Base-by-base conservation (phyloP, 2,329 filamentous ascomycete species). In the Diaporthe citrichinensis region DNA sequence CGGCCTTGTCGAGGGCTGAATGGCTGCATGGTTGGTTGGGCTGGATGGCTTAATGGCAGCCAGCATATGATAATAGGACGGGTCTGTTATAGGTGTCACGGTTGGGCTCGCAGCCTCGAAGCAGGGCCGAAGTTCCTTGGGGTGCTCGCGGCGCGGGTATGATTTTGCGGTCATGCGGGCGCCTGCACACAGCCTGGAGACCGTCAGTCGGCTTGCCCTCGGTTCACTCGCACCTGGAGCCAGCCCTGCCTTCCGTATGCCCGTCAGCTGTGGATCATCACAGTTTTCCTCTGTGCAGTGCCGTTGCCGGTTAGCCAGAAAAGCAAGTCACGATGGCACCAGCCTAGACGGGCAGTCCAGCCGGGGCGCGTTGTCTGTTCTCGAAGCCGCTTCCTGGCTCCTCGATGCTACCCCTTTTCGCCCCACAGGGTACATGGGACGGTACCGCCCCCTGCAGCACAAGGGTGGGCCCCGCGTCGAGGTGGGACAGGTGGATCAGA, bases 321-420 rank as follows among this genome's bases (percentile, higher is more conserved):
- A 20, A 39, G 12, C 9, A 53, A 28, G 46, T 25, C 23, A 9
- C 23, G 23, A 53, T 68, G 65, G 65, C 65, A 68, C 65, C 65
- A 68, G 65, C 65, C 65, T 53, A 68, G 65, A 53, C 65, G 65
- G 65, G 65, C 65, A 68, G 65, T 68, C 20, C 34, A 53, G 65
- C 65, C 65, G 65, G 31, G 14, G 31, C 28, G 46, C 23, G 46
- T 31, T 51, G 46, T 68, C 65, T 68, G 46, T 68, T 68, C 65
- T 68, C 65, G 65, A 68, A 68, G 65, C 65, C 4, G 31, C 46
- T 68, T 53, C 65, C 65, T 53, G 65, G 65, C 65, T 23, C 28
- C 15, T 25, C 31, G 44, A 68, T 68, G 62, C 65, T 53, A 53
- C 65, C 46, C 65, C 65, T 68, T 53, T 68, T 68, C 23, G 59